Base-by-base conservation (phyloP, 495 filamentous ascomycete genomes). In the Hypomontagnella submonticulosa region DNA sequence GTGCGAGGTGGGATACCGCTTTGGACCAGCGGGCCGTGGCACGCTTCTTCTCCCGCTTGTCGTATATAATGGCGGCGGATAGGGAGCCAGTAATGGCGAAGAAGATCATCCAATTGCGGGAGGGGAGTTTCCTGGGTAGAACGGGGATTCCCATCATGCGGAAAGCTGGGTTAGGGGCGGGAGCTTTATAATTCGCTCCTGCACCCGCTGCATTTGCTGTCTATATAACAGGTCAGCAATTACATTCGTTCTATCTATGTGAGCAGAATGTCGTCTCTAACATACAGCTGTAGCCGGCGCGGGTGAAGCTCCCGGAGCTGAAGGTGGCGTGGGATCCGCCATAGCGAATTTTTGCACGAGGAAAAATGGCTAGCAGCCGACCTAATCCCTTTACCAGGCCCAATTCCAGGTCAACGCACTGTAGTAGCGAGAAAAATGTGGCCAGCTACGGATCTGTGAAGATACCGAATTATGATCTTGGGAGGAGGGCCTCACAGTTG, bases 81-180 rank as follows among this genome's bases (percentile, higher is more conserved):
- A 97, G 89, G 33, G 90, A 87, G 27, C 88, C 87, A 11, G 89
- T 89, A 63, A 98, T 76, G 13, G 89, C 79, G 71, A 94, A 82
- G 80, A 99, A 98, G 66, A 99, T 97, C 78, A 91, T 85, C 95
- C 95, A 99, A 73, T 98, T 98, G 23, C 96, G 88, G 10, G 95
- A 99, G 15, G 95, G 95, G 8, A 99, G 87, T 79, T 89, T 93
- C 69, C 89, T 82, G 12, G 90, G 88, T 60, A 96, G 82, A 53
- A 85, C 88, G 19, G 93, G 93, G 57, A 98, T 79, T 74, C 92
- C 92, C 78, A 93, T 86, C 85, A 91, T 91, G 67, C 83, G 87
- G 61, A 89, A 83, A 13, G 84, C 89, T 38, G 86, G 89, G 74
- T 93, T 93, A 2, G 80, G 80, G 38, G 80, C 81, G 3, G 84